Evolutionary conservation across 192 early-diverging fungal species (phyloP), one percentile per base, ranked within the genome.

Genomic region (Backusella tuberculispora): DNA sequence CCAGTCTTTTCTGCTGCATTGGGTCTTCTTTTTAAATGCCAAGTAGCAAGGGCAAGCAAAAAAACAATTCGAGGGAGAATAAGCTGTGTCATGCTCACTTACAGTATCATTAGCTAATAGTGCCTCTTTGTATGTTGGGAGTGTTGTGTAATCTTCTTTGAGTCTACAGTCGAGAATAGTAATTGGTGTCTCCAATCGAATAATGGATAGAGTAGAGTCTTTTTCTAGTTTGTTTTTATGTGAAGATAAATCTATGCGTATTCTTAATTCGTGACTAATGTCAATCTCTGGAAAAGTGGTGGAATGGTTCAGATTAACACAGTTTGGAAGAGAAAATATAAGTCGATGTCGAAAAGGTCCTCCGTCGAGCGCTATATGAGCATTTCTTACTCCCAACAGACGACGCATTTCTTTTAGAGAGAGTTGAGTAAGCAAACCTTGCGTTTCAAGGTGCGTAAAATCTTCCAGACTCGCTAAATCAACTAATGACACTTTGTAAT

Each of bases 241-340:
- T 26, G 53, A 60, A 9, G 44, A 48, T n/a, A 79, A 26, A 8
- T 63, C 69, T 7, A 79, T 74, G 9, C 60, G 34, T 10, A 79
- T 65, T 48, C 50, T 70, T n/a, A 79, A 50, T 26, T 46, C 69
- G 24, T 79, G 78, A 9, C 45, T 66, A 44, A 79, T 66, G 29
- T 71, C 46, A 17, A 79, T 79, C 40, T 79, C 78, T n/a, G 29
- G n/a, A 26, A 66, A 79, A 19, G 72, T 74, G 41, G 78, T 69
- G 1, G 66, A 70, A 41, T 79, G 78, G 29, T 74, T 79, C 13
- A 74, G 40, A 15, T 65, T 21, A 45, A 75, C 37, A 50, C 78
- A 79, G 41, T 75, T 79, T 50, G 77, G 78, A 45, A 79, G 37
- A 2, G 44, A 43, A 42, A 79, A 79, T 21, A 74, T 44, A 40